Base-by-base conservation (phyloP, 2,329 filamentous ascomycete genomes). In the Rhytidhysteron rufulum region DNA sequence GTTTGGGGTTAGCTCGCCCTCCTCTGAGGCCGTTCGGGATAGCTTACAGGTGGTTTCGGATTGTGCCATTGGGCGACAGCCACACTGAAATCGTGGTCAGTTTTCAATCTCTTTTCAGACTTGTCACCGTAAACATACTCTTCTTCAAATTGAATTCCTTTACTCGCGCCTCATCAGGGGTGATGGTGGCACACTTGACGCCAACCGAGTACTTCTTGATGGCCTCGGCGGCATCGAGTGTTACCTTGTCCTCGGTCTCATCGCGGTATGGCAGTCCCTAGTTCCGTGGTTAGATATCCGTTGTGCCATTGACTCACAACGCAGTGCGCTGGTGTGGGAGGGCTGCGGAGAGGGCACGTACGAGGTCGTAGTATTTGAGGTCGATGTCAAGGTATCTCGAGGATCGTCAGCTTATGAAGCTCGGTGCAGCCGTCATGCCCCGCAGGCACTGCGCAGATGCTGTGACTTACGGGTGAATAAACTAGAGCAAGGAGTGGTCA, bases 171-270 rank as follows among this genome's bases (percentile, higher is more conserved):
- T 98, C 93, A 67, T 98, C 93, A 29, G 93, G 93, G 31, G 93
- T 98, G 74, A 98, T 98, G 67, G 93, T 98, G 52, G 93, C 93
- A 71, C 93, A 98, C 79, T 98, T 98, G 75, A 98, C 88, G 70
- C 91, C 93, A 40, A 98, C 93, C 44, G 85, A 88, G 79, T 97
- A 96, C 79, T 96, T 95, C 80, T 95, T 90, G 75, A 97, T 97
- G 31, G 93, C 93, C 74, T 95, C 88, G 41, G 93, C 93, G 40
- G 91, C 87, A 64, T 97, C 93, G 56, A 90, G 68, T 2, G 93
- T 98, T 71, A 98, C 91, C 75, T 96, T 79, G 70, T 97, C 93
- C 68, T 94, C 83, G 66, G 93, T 97, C 80, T 95, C 72, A 68
- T 98, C 91, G 66, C 93, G 87, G 79, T 95, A 95, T 67, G 88